These are phyloP conservation scores for Piromyces finnis DNA, from an alignment of 192 early-diverging fungal genomes.

Conservation along the genomic window DNA sequence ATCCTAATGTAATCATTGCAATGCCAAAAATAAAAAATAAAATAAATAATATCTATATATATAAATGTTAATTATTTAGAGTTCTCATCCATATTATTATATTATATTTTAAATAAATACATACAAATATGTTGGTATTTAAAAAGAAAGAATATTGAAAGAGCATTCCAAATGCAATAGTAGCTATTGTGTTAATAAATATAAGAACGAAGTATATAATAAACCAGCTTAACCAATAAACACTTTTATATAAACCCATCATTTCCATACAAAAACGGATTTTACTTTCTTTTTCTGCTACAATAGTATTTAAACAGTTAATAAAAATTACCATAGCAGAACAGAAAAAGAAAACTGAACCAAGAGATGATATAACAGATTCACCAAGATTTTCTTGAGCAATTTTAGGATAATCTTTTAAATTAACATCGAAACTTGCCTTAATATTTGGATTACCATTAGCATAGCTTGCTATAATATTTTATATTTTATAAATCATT, in stretches of 20 bases:
- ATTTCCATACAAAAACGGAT: conserved; percentile 54
- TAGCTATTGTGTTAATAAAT: not conserved
- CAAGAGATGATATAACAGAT: conserved; percentile 35
- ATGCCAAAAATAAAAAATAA: conserved; percentile 59
- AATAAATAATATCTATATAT: conserved; percentile 34
- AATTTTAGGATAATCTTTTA: conserved; percentile 55
- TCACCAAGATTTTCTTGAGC: conserved; percentile 28
- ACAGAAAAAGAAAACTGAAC: conserved; percentile 34
- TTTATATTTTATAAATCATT: no score
- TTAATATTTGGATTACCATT: conserved; percentile 2
- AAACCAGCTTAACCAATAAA: not conserved
- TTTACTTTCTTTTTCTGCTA: conserved; percentile 53
- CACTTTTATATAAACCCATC: conserved; percentile 47
- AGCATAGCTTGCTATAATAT: not conserved
- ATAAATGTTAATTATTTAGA: conserved; percentile 35
- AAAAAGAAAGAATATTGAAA: conserved; percentile 8
- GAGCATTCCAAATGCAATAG: conserved; percentile 23
- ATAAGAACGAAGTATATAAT: not conserved
- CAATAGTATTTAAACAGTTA: conserved; percentile 46
- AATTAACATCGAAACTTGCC: conserved; percentile 14
- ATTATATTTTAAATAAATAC: no score
- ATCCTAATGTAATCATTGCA: conserved; percentile 49
- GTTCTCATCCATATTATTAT: no score
- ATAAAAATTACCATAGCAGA: conserved; percentile 37
- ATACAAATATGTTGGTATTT: not conserved